These are phyloP conservation scores for Isabelozyma heimii DNA, from an alignment of 805 yeast species.

Conservation along the genomic window DNA sequence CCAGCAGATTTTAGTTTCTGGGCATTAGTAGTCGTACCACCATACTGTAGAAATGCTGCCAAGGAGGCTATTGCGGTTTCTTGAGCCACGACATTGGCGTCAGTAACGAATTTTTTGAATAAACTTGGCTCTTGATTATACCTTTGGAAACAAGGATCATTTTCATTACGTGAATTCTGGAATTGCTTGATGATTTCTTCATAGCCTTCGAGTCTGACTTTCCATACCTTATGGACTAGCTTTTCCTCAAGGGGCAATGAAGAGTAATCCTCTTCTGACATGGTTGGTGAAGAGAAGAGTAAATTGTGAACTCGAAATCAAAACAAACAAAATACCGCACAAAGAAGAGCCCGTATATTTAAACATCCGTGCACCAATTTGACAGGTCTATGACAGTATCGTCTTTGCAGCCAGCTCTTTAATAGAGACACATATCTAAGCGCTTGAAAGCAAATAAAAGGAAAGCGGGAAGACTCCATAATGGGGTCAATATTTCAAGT, in stretches of 20 bases:
- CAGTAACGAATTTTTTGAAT: conserved; percentile 61
- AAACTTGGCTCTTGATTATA: conserved; percentile 53
- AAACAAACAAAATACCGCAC: neutral
- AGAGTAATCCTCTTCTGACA: conserved; percentile 52
- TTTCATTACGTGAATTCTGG: conserved; percentile 49
- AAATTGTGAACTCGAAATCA: neutral
- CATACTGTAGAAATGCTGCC: conserved; percentile 52
- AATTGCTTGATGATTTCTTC: conserved; percentile 58
- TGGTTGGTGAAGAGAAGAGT: conserved; percentile 3
- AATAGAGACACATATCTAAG: too few species aligned
- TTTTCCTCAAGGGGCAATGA: conserved; percentile 65
- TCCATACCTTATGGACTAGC: conserved; percentile 75
- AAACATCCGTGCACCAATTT: neutral
- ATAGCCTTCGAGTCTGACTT: conserved; percentile 79
- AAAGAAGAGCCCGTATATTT: too few species aligned
- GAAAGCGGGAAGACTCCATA: too few species aligned
- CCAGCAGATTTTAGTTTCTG: conserved; percentile 37
- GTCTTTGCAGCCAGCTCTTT: too few species aligned
- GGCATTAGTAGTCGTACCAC: conserved; percentile 44
- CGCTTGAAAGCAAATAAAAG: too few species aligned
- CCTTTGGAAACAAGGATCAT: conserved; percentile 53
- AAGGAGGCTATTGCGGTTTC: conserved; percentile 71
- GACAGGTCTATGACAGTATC: neutral
- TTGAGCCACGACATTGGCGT: conserved; percentile 87
- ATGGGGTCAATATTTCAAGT: too few species aligned